These are phyloP conservation scores for Talaromyces atroroseus DNA, from an alignment of 2,329 filamentous ascomycete species.

Conservation along the genomic window DNA sequence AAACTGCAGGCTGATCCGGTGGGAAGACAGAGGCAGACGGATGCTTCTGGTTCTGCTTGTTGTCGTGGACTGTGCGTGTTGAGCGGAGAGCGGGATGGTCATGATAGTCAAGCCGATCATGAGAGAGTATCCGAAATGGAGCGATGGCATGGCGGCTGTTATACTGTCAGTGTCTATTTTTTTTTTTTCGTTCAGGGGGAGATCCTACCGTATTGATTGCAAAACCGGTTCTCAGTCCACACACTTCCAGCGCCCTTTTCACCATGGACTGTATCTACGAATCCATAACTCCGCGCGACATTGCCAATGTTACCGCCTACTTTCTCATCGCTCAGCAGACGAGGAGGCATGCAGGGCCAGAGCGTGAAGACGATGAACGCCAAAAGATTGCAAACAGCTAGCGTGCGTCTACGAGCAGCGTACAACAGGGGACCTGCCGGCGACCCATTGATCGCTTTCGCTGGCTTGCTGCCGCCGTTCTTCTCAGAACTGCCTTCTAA, in stretches of 20 bases:
- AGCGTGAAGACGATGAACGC: slow-evolving; percentile 56
- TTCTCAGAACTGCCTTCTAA: slow-evolving; percentile 18
- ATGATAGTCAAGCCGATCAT: slow-evolving; percentile 66
- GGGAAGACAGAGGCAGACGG: slow-evolving; percentile 26
- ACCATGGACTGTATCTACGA: slow-evolving; percentile 56
- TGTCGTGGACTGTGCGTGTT: slow-evolving; percentile 43
- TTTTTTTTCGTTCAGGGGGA: background rate
- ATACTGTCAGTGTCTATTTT: background rate
- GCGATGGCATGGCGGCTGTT: slow-evolving; percentile 65
- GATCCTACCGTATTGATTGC: slow-evolving; percentile 63
- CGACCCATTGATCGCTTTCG: slow-evolving; percentile 33
- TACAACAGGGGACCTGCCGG: slow-evolving; percentile 50
- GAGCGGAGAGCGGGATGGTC: slow-evolving; percentile 56
- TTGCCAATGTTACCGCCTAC: slow-evolving; percentile 53
- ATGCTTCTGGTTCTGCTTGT: slow-evolving; percentile 22
- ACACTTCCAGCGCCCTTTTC: slow-evolving; percentile 58
- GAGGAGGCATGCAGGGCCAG: slow-evolving; percentile 58
- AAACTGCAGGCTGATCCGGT: slow-evolving; percentile 23
- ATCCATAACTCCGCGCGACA: slow-evolving; percentile 56
- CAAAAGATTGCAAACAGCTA: slow-evolving; percentile 55
- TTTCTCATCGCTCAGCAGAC: slow-evolving; percentile 49
- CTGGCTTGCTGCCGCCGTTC: slow-evolving; percentile 20
- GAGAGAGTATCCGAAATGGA: slow-evolving; percentile 71
- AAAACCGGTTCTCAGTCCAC: slow-evolving; percentile 68
- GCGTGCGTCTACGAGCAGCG: slow-evolving; percentile 50